Evolutionary conservation across 202 grass and related monocot species (phyloP).

Genomic region (Setaria italica): DNA sequence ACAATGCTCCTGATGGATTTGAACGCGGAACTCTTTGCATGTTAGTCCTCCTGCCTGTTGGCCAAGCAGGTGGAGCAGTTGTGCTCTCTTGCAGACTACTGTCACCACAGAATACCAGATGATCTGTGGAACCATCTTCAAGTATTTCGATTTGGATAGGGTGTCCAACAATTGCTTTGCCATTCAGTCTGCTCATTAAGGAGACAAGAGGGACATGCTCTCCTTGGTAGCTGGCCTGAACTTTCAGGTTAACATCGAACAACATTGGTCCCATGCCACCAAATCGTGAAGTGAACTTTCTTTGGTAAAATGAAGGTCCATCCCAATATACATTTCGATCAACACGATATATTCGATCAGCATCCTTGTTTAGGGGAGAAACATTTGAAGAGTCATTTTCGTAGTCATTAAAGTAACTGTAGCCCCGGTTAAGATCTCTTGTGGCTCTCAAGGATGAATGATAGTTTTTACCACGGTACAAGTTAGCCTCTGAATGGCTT

Average conservation of each 20-base stretch:
- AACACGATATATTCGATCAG: constrained; percentile 45
- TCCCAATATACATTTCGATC: constrained; percentile 51
- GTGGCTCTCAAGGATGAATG: constrained; percentile 58
- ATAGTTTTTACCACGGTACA: constrained; percentile 58
- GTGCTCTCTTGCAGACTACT: constrained; percentile 57
- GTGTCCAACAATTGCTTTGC: constrained; percentile 97
- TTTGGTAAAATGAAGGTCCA: constrained; percentile 58
- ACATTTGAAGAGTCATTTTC: constrained; percentile 55
- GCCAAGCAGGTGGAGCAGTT: constrained; percentile 74
- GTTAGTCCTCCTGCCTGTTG: constrained; percentile 86
- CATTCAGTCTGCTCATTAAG: constrained; percentile 96
- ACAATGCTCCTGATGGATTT: constrained; percentile 59
- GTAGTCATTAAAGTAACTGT: constrained; percentile 50
- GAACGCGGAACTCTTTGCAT: constrained; percentile 93
- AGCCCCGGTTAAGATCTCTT: constrained; percentile 63
- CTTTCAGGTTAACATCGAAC: constrained; percentile 85
- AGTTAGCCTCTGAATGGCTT: constrained; percentile 51
- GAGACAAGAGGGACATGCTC: constrained; percentile 98
- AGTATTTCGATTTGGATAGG: constrained; percentile 97
- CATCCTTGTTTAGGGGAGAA: constrained; percentile 43
- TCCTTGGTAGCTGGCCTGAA: constrained; percentile 95
- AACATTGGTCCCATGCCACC: constrained; percentile 60
- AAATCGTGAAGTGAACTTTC: constrained; percentile 50
- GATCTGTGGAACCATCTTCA: constrained; percentile 73
- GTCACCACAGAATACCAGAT: constrained; percentile 59